Conservation (phyloP, 75 land plant species). For the Pinus tabuliformis region DNA sequence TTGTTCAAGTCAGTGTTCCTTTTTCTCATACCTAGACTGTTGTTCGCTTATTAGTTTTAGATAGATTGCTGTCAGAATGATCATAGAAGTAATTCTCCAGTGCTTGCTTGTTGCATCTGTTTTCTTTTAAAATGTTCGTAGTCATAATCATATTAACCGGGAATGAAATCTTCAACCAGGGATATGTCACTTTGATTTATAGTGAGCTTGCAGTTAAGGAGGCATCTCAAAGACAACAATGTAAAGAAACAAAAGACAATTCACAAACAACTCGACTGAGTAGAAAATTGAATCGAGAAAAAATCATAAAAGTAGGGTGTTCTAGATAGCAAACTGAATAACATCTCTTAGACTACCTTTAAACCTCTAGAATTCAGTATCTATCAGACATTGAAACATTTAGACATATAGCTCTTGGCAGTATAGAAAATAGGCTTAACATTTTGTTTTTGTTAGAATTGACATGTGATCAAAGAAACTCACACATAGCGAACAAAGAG, state of each 20-base stretch:
- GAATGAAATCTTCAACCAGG: neutral
- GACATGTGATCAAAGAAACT: too few relatives aligned
- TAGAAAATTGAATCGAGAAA: neutral
- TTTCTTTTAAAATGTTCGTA: neutral
- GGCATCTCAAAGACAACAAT: too few relatives aligned
- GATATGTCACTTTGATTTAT: too few relatives aligned
- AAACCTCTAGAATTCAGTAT: too few relatives aligned
- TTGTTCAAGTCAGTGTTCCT: slow-evolving; percentile 66
- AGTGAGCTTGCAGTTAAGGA: too few relatives aligned
- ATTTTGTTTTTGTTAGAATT: too few relatives aligned
- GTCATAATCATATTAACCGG: neutral
- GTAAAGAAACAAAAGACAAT: neutral
- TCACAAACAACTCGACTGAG: neutral
- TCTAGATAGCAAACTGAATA: neutral
- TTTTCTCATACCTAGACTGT: neutral
- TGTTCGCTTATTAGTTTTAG: neutral
- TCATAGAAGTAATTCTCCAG: neutral
- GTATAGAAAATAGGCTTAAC: too few relatives aligned
- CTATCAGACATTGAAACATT: too few relatives aligned
- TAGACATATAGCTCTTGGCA: too few relatives aligned
- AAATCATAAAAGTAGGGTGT: neutral
- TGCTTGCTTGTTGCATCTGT: neutral
- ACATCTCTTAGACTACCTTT: too few relatives aligned
- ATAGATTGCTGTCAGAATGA: neutral
- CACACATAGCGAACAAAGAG: too few relatives aligned